These are phyloP conservation scores for Phialocephala subalpina DNA, from an alignment of 2,329 filamentous ascomycete genomes.

Conservation along the genomic window DNA sequence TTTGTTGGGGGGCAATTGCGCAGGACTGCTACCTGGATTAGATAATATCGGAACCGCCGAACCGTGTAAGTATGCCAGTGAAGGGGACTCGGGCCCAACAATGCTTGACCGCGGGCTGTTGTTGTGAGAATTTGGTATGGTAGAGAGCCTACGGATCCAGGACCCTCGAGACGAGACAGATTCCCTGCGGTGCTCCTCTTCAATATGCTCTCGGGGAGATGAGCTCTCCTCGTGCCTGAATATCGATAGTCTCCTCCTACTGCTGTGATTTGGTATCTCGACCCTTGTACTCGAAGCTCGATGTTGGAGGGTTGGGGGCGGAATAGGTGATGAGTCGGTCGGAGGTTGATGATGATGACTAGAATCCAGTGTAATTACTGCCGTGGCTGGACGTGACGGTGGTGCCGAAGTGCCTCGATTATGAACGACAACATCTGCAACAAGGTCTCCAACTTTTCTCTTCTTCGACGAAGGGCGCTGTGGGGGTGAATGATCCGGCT, in stretches of 20 bases:
- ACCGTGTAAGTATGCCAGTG: constrained; percentile 70
- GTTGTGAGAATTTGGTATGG: constrained; percentile 69
- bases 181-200: constrained; percentile 50
- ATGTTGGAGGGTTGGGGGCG: constrained; percentile 27
- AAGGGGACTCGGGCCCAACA: constrained; percentile 67
- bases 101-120: constrained; percentile 71
- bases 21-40: constrained; percentile 43
- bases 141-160: constrained; percentile 77
- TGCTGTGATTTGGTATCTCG: constrained; percentile 35
- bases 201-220: constrained; percentile 25
- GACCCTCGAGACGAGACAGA: constrained; percentile 70
- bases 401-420: constrained; percentile 35
- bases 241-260: constrained; percentile 36
- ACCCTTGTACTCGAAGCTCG: constrained; percentile 31
- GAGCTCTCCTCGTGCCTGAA: constrained; percentile 36
- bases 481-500: constrained; percentile 38
- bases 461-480: constrained; percentile 42
- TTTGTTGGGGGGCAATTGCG: constrained; percentile 72
- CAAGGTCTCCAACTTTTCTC: constrained; percentile 36
- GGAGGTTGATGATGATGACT: constrained; percentile 23
- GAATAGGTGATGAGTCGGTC: constrained; percentile 29
- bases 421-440: constrained; percentile 34
- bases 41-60: constrained; percentile 70
- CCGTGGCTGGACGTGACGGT: constrained; percentile 39
- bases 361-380: constrained; percentile 38